Base-by-base conservation (phyloP, 2,329 filamentous ascomycete species). In the Leptographium flavum region DNA sequence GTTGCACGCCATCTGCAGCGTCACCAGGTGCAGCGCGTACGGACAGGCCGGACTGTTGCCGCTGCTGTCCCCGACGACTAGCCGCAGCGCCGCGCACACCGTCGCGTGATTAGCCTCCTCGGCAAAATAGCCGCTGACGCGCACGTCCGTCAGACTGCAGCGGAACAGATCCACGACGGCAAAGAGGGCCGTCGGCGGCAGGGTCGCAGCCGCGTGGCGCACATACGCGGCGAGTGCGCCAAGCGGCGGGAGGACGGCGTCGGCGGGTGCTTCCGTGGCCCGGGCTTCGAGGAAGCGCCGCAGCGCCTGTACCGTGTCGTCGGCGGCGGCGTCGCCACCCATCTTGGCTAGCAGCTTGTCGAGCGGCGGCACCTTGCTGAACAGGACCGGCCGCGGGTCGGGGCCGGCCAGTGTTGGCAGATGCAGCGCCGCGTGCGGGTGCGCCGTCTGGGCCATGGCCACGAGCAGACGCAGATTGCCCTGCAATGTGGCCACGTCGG, bases 81-180 rank as follows among this genome's bases (percentile, higher is more conserved):
- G 64, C 3, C 72, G 61, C 3, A 87, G 58, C 3, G 94, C 62
- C 0, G 73, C 66, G 30, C 70, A 57, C 14, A 90, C 65, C 0
- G 83, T 86, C 43, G 64, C 62, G 47, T 84, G 79, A 9, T 67
- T 67, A 15, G 67, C 59, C 59, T 95, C 86, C 57, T 92, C 83
- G 1, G 85, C 85, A 50, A 87, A 87, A 63, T 79, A 93, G 17
- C 83, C 83, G 49, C 83, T 86, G 15, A 94, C 69, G 33, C 88
- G 77, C 0, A 81, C 69, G 55, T 96, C 90, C 13, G 80, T 69
- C 46, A 94, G 74, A 1, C 83, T 75, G 50, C 84, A 75, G 21
- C 92, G 76, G 42, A 94, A 73, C 2, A 98, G 72, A 57, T 96
- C 92, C n/a, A 94, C 72, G 0, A 88, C 68, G 1, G 87, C 76